Evolutionary conservation across 192 early-diverging fungal species (phyloP).

Genomic region (Spizellomyces sp.): DNA sequence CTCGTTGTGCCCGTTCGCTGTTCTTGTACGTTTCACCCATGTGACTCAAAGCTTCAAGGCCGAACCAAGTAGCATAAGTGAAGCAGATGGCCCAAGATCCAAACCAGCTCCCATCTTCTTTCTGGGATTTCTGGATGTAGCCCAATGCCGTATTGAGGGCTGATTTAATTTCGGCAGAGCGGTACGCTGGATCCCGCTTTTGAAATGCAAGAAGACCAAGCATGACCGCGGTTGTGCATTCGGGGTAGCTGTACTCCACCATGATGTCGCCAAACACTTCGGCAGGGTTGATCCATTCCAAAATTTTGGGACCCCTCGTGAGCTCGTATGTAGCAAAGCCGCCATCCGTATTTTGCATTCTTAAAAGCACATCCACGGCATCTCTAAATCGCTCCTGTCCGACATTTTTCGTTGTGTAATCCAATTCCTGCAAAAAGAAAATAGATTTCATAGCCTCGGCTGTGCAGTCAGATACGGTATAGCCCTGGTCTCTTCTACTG

Average conservation of each 20-base stretch:
- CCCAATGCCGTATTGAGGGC: constrained; percentile 60
- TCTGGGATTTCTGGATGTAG: constrained; percentile 77
- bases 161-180: constrained; percentile 72
- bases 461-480: constrained; percentile 95
- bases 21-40: constrained; percentile 82
- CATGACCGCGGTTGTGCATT: constrained; percentile 94
- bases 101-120: constrained; percentile 87
- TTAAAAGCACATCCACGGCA: constrained; percentile 87
- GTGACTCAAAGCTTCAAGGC: constrained; percentile 78
- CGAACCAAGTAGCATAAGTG: constrained; percentile 95
- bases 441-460: constrained; percentile 88
- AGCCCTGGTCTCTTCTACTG: constrained; percentile 88
- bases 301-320: constrained; percentile 72
- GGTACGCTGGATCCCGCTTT: constrained; percentile 79
- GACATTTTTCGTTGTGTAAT: constrained; percentile 50
- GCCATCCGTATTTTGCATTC: constrained; percentile 89
- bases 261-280: constrained; percentile 96
- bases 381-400: constrained; percentile 74
- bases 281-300: constrained; percentile 92
- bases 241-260: constrained; percentile 96
- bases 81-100: constrained; percentile 98
- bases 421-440: constrained; percentile 71
- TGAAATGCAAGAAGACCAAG: constrained; percentile 81
- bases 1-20: constrained; percentile 62
- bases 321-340: constrained; percentile 95